Evolutionary conservation across 1,139 yeast species (phyloP).

Genomic region (Yamadazyma jaroonii): DNA sequence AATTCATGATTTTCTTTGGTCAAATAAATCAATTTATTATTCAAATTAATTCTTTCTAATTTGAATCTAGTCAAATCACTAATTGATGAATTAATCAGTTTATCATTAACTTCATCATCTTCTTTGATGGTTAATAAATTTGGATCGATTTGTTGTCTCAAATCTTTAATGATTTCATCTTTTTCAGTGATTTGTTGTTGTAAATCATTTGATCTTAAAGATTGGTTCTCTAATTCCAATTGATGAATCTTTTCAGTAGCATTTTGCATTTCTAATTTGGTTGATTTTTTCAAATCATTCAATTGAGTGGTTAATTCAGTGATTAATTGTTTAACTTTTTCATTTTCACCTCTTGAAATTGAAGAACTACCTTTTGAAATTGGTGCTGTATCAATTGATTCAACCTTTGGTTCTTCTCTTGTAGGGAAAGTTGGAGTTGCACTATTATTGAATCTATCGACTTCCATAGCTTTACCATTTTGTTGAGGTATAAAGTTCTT

Average conservation of each 20-base stretch:
- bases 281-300: slow-evolving; percentile 40
- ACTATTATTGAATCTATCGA: background rate
- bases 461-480: background rate
- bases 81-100: slow-evolving; percentile 16
- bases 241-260: slow-evolving; percentile 50
- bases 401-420: slow-evolving; percentile 8
- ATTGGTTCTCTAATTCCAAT: slow-evolving; percentile 45
- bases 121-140: slow-evolving; percentile 25
- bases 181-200: slow-evolving; percentile 30
- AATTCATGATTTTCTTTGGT: slow-evolving; percentile 46
- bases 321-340: slow-evolving; percentile 33
- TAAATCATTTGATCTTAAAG: slow-evolving; percentile 22
- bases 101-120: slow-evolving; percentile 14
- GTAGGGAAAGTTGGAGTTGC: background rate
- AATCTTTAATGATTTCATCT: slow-evolving; percentile 33
- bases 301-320: slow-evolving; percentile 48
- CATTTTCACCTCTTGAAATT: slow-evolving; percentile 19
- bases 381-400: slow-evolving; percentile 9
- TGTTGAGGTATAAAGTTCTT: background rate
- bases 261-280: slow-evolving; percentile 49
- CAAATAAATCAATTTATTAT: slow-evolving; percentile 44
- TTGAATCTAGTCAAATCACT: slow-evolving; percentile 39
- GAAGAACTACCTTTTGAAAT: background rate
- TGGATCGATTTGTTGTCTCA: slow-evolving; percentile 35
- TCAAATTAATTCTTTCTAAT: slow-evolving; percentile 42